Conservation (phyloP, 2,329 filamentous ascomycete genomes). For the Chlorencoelia australis region DNA sequence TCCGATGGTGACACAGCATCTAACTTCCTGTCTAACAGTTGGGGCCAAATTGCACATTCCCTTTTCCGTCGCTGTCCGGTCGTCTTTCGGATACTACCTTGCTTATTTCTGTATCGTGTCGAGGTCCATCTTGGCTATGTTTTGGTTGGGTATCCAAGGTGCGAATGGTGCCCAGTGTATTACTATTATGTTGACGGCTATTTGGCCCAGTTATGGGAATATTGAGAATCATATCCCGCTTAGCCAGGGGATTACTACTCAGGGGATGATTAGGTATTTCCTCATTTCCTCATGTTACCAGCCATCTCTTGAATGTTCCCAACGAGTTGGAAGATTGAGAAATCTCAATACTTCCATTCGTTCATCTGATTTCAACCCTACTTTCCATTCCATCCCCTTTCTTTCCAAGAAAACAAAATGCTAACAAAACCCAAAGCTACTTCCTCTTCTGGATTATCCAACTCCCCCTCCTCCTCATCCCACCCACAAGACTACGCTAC, state of each 20-base stretch:
- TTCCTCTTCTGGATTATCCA: constrained; percentile 35
- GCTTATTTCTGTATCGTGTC: constrained; percentile 32
- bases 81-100: constrained; percentile 38
- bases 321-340: constrained; percentile 32
- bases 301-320: constrained; percentile 38
- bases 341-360: too few relatives aligned
- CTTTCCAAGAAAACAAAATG: not conserved
- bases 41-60: constrained; percentile 38
- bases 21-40: too few relatives aligned
- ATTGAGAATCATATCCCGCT: constrained; percentile 31
- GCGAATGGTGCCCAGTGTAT: constrained; percentile 48
- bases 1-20: too few relatives aligned
- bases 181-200: constrained; percentile 34
- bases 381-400: not conserved
- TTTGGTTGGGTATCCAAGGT: constrained; percentile 56
- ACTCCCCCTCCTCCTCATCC: constrained; percentile 39
- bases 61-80: constrained; percentile 36
- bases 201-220: constrained; percentile 44
- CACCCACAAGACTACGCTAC: constrained; percentile 36
- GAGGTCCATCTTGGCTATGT: constrained; percentile 36
- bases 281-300: too few relatives aligned
- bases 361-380: too few relatives aligned
- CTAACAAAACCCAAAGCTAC: constrained; percentile 29
- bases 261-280: constrained; percentile 40
- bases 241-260: constrained; percentile 41